A percentile compares a stretch with the other conserved stretches of the same genome.
Evolutionary conservation across 2,329 filamentous ascomycete genomes (phyloP).

Genomic region (Colletotrichum sp.): DNA sequence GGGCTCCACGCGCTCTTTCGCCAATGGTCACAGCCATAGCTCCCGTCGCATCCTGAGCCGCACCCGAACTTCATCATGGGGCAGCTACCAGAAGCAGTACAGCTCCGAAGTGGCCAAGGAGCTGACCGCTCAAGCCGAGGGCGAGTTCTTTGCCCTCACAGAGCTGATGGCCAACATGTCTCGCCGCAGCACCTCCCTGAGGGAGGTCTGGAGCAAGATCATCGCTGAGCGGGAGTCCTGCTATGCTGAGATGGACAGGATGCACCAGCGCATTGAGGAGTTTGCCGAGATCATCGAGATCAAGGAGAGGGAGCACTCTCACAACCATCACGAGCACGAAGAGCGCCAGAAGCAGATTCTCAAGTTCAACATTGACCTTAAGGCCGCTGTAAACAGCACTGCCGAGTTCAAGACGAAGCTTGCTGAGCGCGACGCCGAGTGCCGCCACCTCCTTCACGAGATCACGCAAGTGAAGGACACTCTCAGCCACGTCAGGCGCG

Average conservation of each 20-base stretch:
- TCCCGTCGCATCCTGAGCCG: neutral
- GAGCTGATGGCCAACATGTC: conserved; percentile 17
- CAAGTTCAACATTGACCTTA: conserved; percentile 5
- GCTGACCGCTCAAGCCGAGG: conserved; percentile 8
- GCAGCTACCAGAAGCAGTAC: neutral
- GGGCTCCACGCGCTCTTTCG: neutral
- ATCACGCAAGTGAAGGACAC: neutral
- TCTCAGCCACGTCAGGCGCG: neutral
- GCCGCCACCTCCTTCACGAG: neutral
- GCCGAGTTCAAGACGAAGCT: conserved; percentile 8
- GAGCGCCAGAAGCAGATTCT: conserved; percentile 6
- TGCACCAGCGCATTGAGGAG: conserved; percentile 7
- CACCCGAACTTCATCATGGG: neutral
- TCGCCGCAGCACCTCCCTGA: neutral
- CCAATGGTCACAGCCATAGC: neutral
- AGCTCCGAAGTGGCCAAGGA: conserved; percentile 13
- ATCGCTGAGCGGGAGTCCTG: conserved; percentile 7
- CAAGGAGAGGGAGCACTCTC: conserved; percentile 4
- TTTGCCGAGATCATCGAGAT: conserved; percentile 3
- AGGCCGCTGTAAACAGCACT: neutral
- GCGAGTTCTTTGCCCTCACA: conserved; percentile 10
- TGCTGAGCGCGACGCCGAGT: conserved; percentile 2
- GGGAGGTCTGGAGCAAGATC: conserved; percentile 14
- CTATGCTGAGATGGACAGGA: conserved; percentile 9
- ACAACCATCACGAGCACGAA: conserved; percentile 3